These are phyloP conservation scores for Nepenthes gracilis DNA, from an alignment of 148 eudicot species.

Conservation along the genomic window DNA sequence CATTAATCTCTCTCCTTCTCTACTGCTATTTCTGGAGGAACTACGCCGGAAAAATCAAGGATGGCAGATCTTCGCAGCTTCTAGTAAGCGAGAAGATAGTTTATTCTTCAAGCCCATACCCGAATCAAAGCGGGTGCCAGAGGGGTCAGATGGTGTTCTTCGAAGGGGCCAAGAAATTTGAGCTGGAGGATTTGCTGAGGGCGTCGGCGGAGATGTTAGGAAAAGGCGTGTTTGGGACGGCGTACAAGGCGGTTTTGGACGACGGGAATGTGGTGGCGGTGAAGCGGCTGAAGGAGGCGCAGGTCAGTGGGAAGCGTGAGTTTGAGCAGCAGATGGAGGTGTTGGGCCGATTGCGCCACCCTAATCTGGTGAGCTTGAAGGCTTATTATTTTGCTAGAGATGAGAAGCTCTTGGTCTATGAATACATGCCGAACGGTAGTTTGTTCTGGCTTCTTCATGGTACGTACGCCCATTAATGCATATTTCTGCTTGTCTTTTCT, in stretches of 20 bases:
- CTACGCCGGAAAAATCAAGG: not conserved
- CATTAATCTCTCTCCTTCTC: constrained; percentile 23
- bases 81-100: constrained; percentile 52
- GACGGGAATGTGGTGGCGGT: constrained; percentile 82
- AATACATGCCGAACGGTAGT: constrained; percentile 77
- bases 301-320: constrained; percentile 31
- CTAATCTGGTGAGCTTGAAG: constrained; percentile 50
- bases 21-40: constrained; percentile 60
- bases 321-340: constrained; percentile 84
- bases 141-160: constrained; percentile 75
- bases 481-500: not conserved
- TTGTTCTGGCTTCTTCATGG: constrained; percentile 92
- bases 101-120: constrained; percentile 61
- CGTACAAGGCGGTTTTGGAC: constrained; percentile 76
- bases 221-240: constrained; percentile 84
- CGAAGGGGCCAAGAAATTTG: constrained; percentile 65
- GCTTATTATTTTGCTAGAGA: constrained; percentile 82
- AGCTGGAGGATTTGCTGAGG: constrained; percentile 74
- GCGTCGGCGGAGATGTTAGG: constrained; percentile 97
- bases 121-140: constrained; percentile 22
- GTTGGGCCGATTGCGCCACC: constrained; percentile 56
- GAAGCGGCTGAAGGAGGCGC: constrained; percentile 64
- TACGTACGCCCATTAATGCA: constrained; percentile 7
- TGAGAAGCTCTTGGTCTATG: constrained; percentile 81
- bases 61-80: constrained; percentile 6